Conservation (phyloP, 139 green algal genomes). For the Zygnema cylindricum region DNA sequence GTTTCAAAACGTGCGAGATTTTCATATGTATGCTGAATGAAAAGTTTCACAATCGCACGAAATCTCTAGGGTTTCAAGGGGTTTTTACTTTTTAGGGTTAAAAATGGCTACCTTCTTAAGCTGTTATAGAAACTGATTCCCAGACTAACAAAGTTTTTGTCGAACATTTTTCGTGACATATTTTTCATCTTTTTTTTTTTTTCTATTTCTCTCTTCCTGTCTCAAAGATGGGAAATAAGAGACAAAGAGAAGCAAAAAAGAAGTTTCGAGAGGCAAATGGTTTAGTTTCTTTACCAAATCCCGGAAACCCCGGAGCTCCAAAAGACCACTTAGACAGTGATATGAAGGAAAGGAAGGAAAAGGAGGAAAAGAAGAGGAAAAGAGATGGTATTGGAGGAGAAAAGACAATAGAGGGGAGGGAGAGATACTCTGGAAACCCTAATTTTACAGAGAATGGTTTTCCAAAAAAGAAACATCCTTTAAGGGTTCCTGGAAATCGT, state of each 20-base stretch:
- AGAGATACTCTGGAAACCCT: background rate
- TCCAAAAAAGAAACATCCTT: conserved; percentile 22
- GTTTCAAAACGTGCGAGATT: too few relatives aligned
- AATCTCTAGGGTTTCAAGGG: too few relatives aligned
- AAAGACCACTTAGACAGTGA: background rate
- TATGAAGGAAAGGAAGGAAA: conserved; percentile 14
- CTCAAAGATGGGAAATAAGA: conserved; percentile 16
- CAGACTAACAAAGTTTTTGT: too few relatives aligned
- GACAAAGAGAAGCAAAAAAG: background rate
- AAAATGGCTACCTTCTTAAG: too few relatives aligned
- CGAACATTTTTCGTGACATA: too few relatives aligned
- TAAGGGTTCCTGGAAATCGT: conserved; percentile 29
- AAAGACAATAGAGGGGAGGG: conserved; percentile 17
- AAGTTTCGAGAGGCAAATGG: conserved; percentile 12
- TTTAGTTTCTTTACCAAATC: background rate
- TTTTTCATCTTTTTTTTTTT: too few relatives aligned
- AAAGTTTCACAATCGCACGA: too few relatives aligned
- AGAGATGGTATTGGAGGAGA: conserved; percentile 9
- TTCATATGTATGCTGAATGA: too few relatives aligned
- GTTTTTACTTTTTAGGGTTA: too few relatives aligned
- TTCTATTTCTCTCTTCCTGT: too few relatives aligned
- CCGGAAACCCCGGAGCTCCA: background rate
- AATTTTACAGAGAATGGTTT: background rate
- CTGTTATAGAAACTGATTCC: too few relatives aligned
- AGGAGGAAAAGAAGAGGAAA: background rate